Percentiles rank a stretch among this genome's conserved stretches.
These are phyloP conservation scores for Mentha longifolia DNA, from an alignment of 257 asterid species.

Conservation along the genomic window DNA sequence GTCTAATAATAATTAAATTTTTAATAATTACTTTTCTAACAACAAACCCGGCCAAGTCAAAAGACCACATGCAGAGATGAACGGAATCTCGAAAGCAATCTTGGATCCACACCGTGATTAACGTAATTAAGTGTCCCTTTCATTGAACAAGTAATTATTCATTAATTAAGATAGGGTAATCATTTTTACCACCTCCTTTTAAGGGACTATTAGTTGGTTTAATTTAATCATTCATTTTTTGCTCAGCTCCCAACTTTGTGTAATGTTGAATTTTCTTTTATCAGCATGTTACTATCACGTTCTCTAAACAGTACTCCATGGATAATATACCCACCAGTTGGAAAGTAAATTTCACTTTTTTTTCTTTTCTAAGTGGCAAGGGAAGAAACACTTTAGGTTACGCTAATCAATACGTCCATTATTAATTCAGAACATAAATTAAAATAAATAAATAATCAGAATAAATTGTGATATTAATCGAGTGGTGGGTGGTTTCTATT, in stretches of 20 bases:
- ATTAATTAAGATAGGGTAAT: neutral
- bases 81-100: slow-evolving; percentile 7
- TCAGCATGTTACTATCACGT: slow-evolving; percentile 26
- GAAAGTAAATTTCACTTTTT: too few species aligned
- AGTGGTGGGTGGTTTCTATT: neutral
- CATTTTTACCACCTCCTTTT: slow-evolving; percentile 21
- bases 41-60: slow-evolving; percentile 35
- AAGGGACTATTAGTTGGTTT: too few species aligned
- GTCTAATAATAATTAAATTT: neutral
- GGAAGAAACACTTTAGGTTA: too few species aligned
- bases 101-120: slow-evolving; percentile 60
- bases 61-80: slow-evolving; percentile 35
- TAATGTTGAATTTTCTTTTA: neutral
- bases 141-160: slow-evolving; percentile 32
- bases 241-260: slow-evolving; percentile 8
- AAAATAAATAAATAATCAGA: too few species aligned
- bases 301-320: slow-evolving; percentile 4
- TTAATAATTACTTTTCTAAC: slow-evolving; percentile 20
- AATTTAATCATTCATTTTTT: neutral
- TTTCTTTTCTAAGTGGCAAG: too few species aligned
- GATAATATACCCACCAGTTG: too few species aligned
- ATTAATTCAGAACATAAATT: too few species aligned
- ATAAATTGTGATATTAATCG: neutral
- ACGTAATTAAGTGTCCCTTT: slow-evolving; percentile 55
- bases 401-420: neutral